Base-by-base conservation (phyloP, 2,329 filamentous ascomycete genomes). In the Cryphonectria nitschkei region DNA sequence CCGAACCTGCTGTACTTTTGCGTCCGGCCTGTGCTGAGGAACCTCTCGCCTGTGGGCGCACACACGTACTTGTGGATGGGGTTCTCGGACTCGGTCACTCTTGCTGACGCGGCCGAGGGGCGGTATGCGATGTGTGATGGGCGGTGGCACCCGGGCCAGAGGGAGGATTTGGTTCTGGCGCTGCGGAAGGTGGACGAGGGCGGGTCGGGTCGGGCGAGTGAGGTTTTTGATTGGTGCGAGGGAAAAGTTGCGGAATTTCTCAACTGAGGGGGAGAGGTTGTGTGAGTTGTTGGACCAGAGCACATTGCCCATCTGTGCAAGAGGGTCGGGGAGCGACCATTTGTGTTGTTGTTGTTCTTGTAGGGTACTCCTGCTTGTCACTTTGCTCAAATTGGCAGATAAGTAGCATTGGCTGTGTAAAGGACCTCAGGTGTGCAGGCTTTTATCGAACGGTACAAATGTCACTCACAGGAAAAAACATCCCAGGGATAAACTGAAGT, bases 31-130 rank as follows among this genome's bases (percentile, higher is more conserved):
- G 16, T 65, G 8, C 73, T 74, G 2, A 65, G 73, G 11, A 52
- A 72, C 7, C 72, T 29, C 19, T 63, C 68, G 5, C 68, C 74
- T 11, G 70, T 75, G 14, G 74, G 74, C 13, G 71, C 74, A 3
- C 70, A 75, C n/a, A 77, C 73, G 1, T 75, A 71, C 62, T 67
- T 75, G 34, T 77, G 75, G 76, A 76, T 77, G 73, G 74, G 72
- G 1, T 73, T 76, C 54, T 76, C 73, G 6, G 41, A 73, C 4
- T 67, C 70, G 19, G 72, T 76, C 11, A 76, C 75, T 5, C 62
- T 74, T 26, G 68, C 16, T 50, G 74, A 72, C 6, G 71, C 72
- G 3, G 37, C 70, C 9, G 73, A 70, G 14, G 75, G 75, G 4
- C 71, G 72, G 0, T 77, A 76, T 58, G 75, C 73, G 9, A 76